Percentiles rank a stretch among this genome's conserved stretches.
Conservation (phyloP, 2,329 filamentous ascomycete species). For the Talaromyces rugulosus region DNA sequence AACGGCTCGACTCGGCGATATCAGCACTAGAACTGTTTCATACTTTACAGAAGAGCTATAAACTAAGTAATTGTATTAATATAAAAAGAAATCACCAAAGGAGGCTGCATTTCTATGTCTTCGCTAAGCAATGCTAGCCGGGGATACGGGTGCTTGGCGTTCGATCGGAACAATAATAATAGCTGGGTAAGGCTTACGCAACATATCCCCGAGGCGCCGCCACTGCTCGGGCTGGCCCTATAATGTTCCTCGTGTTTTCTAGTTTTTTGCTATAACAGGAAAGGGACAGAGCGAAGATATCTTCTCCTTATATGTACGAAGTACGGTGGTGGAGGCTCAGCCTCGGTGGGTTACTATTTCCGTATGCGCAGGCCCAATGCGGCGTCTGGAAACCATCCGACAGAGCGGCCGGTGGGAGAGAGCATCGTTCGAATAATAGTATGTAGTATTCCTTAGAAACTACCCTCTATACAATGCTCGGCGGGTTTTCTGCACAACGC, state of each 20-base stretch:
- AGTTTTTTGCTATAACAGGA: neutral
- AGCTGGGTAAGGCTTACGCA: neutral
- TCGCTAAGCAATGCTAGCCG: too few species aligned
- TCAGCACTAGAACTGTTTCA: neutral
- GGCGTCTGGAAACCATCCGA: neutral
- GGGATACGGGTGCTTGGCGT: neutral
- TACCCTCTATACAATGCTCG: neutral
- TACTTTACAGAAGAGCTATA: neutral
- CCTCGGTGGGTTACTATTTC: neutral
- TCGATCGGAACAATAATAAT: neutral
- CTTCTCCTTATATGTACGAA: neutral
- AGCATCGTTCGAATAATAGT: neutral
- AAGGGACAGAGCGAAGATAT: neutral
- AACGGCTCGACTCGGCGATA: neutral
- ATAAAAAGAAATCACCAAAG: neutral
- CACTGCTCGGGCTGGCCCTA: neutral
- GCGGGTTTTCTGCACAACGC: neutral
- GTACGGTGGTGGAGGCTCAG: neutral
- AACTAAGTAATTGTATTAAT: neutral
- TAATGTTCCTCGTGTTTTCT: neutral
- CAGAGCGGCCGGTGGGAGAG: neutral
- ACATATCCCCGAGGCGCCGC: neutral
- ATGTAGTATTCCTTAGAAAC: too few species aligned
- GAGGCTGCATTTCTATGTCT: too few species aligned
- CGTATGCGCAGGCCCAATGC: neutral